Conservation (phyloP, 2,329 filamentous ascomycete species). For the Fusarium lateritium region DNA sequence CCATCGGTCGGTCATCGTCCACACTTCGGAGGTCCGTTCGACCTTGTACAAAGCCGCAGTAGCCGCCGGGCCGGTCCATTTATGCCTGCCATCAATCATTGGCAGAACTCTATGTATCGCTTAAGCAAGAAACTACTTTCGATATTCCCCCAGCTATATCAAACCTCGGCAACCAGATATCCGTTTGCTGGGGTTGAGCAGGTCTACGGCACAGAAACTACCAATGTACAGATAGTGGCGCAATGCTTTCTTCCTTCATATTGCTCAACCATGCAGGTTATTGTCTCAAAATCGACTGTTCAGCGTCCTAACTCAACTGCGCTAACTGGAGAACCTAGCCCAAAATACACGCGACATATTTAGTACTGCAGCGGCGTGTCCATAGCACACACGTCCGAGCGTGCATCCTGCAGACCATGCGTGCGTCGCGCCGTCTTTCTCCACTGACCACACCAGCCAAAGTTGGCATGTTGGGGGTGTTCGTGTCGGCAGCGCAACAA, state of each 20-base stretch:
- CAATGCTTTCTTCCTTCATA: conserved; percentile 18
- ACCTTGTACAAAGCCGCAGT: conserved; percentile 45
- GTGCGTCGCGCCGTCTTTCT: conserved; percentile 43
- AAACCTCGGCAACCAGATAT: background rate
- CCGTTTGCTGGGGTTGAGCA: background rate
- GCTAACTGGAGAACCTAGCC: conserved; percentile 40
- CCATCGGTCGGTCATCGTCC: conserved; percentile 41
- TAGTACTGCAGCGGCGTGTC: conserved; percentile 31
- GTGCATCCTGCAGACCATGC: conserved; percentile 48
- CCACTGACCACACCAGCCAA: conserved; percentile 36
- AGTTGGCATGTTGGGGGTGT: conserved; percentile 37
- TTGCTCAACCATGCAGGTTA: conserved; percentile 18
- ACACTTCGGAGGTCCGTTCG: conserved; percentile 36
- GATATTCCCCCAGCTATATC: conserved; percentile 2
- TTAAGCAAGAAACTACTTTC: conserved; percentile 7
- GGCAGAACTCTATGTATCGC: conserved; percentile 23
- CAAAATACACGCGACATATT: conserved; percentile 32
- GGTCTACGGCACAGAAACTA: conserved; percentile 24
- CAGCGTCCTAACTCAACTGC: conserved; percentile 19
- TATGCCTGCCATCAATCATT: conserved; percentile 27
- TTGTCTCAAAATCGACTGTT: conserved; percentile 37
- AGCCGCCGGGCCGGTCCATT: conserved; percentile 51
- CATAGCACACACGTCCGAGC: conserved; percentile 40
- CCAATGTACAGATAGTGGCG: conserved; percentile 5
- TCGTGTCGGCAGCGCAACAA: conserved; percentile 40